Percentiles rank a stretch among this genome's conserved stretches.
Conservation (phyloP, 1,284 basidiomycete species). For the Takashimella koratensis region DNA sequence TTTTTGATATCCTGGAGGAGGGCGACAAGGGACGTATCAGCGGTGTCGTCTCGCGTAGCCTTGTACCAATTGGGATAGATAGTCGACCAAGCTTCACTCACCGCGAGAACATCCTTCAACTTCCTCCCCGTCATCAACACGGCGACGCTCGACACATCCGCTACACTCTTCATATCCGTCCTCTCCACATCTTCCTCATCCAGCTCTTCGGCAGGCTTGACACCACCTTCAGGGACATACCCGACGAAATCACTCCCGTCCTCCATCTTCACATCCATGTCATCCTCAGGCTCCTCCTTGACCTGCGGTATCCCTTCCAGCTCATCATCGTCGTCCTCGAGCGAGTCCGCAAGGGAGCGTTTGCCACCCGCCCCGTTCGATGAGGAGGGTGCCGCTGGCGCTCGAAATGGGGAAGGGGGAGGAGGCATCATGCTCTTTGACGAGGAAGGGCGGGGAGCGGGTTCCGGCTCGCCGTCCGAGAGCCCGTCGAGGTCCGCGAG, state of each 20-base stretch:
- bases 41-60: no score
- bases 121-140: constrained; percentile 81
- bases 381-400: constrained; percentile 6
- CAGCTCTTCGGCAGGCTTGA: constrained; percentile 87
- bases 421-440: constrained; percentile 15
- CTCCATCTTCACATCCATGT: constrained; percentile 38
- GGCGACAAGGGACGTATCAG: neutral
- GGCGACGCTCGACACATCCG: constrained; percentile 80
- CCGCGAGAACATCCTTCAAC: constrained; percentile 80
- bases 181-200: constrained; percentile 87
- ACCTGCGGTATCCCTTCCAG: constrained; percentile 43
- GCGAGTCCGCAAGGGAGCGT: constrained; percentile 11
- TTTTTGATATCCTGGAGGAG: constrained; percentile 73
- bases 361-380: constrained; percentile 4
- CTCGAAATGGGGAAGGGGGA: constrained; percentile 5
- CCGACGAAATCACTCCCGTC: constrained; percentile 46
- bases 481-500: constrained; percentile 50
- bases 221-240: constrained; percentile 81
- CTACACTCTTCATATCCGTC: constrained; percentile 79
- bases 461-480: constrained; percentile 42
- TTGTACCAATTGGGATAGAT: no score
- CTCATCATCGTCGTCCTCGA: constrained; percentile 16
- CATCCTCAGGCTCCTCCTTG: constrained; percentile 40
- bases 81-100: no score
- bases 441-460: constrained; percentile 17